Conservation (phyloP, 75 land plant species). For the Larix kaempferi region DNA sequence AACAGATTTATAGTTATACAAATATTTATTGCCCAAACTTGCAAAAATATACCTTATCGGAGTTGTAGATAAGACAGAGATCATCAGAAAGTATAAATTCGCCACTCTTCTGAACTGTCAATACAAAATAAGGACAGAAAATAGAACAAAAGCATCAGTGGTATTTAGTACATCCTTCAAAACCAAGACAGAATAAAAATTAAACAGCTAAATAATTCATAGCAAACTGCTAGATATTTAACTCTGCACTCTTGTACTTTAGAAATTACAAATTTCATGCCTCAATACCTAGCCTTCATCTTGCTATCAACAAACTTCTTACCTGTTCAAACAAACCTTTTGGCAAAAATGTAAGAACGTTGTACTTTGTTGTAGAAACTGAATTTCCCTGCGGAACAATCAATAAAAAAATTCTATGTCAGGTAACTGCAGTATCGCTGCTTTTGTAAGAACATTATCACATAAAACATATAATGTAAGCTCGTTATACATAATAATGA, state of each 20-base stretch:
- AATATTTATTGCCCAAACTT: neutral
- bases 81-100: constrained; percentile 89
- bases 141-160: neutral
- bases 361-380: constrained; percentile 95
- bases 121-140: constrained; percentile 15
- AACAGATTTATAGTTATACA: neutral
- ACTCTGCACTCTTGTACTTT: neutral
- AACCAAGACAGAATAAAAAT: neutral
- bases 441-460: neutral
- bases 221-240: neutral
- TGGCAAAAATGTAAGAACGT: constrained; percentile 85
- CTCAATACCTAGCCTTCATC: neutral
- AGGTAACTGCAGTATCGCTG: neutral
- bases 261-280: neutral
- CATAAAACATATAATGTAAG: neutral
- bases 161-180: too few species aligned
- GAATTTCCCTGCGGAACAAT: constrained; percentile 73
- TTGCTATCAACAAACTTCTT: neutral
- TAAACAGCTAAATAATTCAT: neutral
- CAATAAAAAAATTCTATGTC: neutral
- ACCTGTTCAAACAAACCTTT: constrained; percentile 99
- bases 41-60: constrained; percentile 72
- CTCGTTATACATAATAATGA: neutral
- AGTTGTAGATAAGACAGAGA: constrained; percentile 91
- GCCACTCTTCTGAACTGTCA: constrained; percentile 99